Evolutionary conservation across 2,329 filamentous ascomycete species (phyloP).

Genomic region (Alternaria angustiovoidea): DNA sequence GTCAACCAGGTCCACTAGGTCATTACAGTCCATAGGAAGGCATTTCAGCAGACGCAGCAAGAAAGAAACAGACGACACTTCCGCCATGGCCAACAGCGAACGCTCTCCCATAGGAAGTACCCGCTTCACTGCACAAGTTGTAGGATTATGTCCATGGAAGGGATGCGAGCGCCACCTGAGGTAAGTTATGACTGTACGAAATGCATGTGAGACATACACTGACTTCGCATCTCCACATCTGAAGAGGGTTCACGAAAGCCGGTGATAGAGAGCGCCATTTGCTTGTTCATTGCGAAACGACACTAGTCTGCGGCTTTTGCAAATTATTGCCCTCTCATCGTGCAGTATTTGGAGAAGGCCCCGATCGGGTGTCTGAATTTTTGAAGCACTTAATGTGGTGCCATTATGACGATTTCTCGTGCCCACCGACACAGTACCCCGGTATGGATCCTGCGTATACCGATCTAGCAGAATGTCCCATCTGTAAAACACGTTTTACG

Average conservation of each 20-base stretch:
- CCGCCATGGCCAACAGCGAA: not conserved
- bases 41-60: not conserved
- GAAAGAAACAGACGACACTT: not conserved
- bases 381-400: not conserved
- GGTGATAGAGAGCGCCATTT: not conserved
- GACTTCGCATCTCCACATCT: too few species aligned
- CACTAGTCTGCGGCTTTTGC: not conserved
- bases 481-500: not conserved
- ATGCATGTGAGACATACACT: too few species aligned
- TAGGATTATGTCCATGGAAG: not conserved
- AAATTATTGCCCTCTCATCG: rapidly evolving
- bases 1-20: not conserved
- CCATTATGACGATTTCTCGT: rapidly evolving
- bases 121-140: not conserved
- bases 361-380: not conserved
- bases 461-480: not conserved
- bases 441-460: too few species aligned
- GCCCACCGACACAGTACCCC: rapidly evolving
- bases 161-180: not conserved
- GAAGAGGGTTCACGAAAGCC: not conserved
- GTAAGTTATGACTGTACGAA: too few species aligned
- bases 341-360: not conserved
- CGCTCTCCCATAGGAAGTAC: rapidly evolving
- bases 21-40: not conserved
- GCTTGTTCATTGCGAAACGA: not conserved